Percentiles rank a stretch among this genome's conserved stretches.
phyloP scores from a whole-genome alignment of 331 rosid species.

The Erythrophleum ivorense region DNA sequence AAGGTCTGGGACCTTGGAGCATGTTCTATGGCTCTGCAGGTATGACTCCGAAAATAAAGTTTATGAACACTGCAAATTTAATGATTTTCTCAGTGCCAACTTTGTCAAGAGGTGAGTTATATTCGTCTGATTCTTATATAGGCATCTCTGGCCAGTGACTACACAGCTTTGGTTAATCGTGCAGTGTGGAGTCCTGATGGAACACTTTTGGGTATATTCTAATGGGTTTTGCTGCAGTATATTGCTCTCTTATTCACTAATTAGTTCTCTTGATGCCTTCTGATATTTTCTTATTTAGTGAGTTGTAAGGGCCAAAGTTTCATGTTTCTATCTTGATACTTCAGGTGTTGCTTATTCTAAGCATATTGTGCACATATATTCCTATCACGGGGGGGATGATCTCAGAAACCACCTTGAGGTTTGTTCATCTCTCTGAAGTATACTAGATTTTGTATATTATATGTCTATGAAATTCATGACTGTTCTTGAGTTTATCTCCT shows the following conservation, averaged over 20 bases:
- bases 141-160: slow-evolving; percentile 80
- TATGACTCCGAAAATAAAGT: slow-evolving; percentile 44
- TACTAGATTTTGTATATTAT: slow-evolving; percentile 1
- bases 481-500: slow-evolving; percentile 22
- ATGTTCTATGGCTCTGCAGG: slow-evolving; percentile 82
- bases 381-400: slow-evolving; percentile 87
- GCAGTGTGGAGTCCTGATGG: slow-evolving; percentile 99
- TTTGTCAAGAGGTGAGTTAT: slow-evolving; percentile 26
- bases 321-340: slow-evolving; percentile 7
- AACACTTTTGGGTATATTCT: slow-evolving; percentile 71
- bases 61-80: slow-evolving; percentile 9
- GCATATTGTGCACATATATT: slow-evolving; percentile 89
- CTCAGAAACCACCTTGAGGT: slow-evolving; percentile 94
- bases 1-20: slow-evolving; percentile 81
- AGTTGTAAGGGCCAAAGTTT: neutral
- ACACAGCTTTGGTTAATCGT: slow-evolving; percentile 82
- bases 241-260: slow-evolving; percentile 15
- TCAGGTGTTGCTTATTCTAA: slow-evolving; percentile 99
- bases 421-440: slow-evolving; percentile 40
- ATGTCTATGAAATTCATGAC: slow-evolving; percentile 16
- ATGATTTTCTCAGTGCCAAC: slow-evolving; percentile 13
- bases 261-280: slow-evolving; percentile 20
- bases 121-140: slow-evolving; percentile 40
- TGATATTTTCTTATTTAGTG: neutral
- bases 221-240: slow-evolving; percentile 19